phyloP scores from a whole-genome alignment of 805 yeast species.

The Lipomyces orientalis region DNA sequence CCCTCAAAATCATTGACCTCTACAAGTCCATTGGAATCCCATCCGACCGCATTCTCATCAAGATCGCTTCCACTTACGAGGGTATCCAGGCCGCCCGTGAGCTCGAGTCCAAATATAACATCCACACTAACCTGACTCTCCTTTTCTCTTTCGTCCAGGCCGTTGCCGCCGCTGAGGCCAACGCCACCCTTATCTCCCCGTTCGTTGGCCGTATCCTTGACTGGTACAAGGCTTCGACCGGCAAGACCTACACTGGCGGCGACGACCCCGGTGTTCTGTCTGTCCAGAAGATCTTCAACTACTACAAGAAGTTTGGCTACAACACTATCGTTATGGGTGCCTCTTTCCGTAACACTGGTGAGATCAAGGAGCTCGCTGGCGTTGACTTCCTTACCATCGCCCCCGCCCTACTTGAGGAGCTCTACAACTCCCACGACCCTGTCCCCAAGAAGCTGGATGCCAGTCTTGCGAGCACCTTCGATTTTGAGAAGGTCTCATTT shows the following conservation, averaged over 20 bases:
- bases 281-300: conserved; percentile 88
- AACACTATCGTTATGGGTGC: conserved; percentile 99
- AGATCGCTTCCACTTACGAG: conserved; percentile 98
- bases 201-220: conserved; percentile 99
- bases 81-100: conserved; percentile 99
- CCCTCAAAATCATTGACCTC: conserved; percentile 83
- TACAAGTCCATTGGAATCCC: conserved; percentile 84
- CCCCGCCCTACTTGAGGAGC: conserved; percentile 88
- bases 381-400: conserved; percentile 95
- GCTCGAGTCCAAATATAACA: conserved; percentile 85
- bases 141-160: conserved; percentile 97
- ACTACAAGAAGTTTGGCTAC: conserved; percentile 96
- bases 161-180: conserved; percentile 98
- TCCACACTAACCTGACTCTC: conserved; percentile 94
- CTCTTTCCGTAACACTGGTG: conserved; percentile 96
- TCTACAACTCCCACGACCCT: conserved; percentile 73
- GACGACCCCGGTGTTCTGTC: conserved; percentile 96
- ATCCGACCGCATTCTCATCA: conserved; percentile 91
- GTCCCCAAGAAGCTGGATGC: conserved; percentile 86
- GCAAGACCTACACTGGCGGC: conserved; percentile 78
- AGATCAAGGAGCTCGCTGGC: conserved; percentile 96
- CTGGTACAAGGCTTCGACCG: conserved; percentile 95
- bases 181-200: conserved; percentile 94
- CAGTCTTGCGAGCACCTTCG: conserved; percentile 58
- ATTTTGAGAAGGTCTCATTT: conserved; percentile 73